These are phyloP conservation scores for Dactylis glomerata DNA, from an alignment of 176 grass and related monocot genomes.

Conservation along the genomic window DNA sequence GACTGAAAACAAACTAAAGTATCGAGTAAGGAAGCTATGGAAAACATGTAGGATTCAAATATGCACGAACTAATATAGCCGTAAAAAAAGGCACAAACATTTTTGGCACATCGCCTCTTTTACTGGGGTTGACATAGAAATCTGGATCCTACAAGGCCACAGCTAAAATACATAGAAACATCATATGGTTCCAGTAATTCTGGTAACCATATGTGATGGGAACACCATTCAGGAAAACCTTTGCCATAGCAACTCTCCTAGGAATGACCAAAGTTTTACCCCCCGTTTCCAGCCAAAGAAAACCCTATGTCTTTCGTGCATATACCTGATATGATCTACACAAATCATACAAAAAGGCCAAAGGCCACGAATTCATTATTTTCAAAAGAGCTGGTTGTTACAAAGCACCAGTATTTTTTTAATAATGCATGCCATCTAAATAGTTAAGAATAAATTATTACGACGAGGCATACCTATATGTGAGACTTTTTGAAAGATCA, in stretches of 20 bases:
- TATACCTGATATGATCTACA: not conserved
- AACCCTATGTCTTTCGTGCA: not conserved
- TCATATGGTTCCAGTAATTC: not conserved
- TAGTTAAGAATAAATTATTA: conserved; percentile 8
- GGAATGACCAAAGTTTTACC: not conserved
- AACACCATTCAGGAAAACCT: not conserved
- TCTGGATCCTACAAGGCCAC: not conserved
- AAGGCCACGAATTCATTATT: not conserved
- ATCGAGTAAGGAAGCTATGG: not conserved
- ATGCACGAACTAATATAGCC: not conserved
- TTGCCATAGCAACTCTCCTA: not conserved
- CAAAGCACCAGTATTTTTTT: not conserved
- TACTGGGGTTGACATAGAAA: not conserved
- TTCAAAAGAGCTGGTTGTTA: not conserved
- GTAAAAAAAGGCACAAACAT: not conserved
- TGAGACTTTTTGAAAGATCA: conserved; percentile 59
- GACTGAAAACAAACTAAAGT: not conserved
- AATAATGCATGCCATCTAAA: conserved; percentile 11
- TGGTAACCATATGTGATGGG: not conserved
- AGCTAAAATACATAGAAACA: not conserved
- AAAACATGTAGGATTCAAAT: not conserved
- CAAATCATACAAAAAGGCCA: not conserved
- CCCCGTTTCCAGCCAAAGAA: not conserved
- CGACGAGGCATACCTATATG: conserved; percentile 54
- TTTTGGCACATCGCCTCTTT: not conserved